Conservation (phyloP, 352 stramenopile genomes). For the Globisporangium recalcitrans region DNA sequence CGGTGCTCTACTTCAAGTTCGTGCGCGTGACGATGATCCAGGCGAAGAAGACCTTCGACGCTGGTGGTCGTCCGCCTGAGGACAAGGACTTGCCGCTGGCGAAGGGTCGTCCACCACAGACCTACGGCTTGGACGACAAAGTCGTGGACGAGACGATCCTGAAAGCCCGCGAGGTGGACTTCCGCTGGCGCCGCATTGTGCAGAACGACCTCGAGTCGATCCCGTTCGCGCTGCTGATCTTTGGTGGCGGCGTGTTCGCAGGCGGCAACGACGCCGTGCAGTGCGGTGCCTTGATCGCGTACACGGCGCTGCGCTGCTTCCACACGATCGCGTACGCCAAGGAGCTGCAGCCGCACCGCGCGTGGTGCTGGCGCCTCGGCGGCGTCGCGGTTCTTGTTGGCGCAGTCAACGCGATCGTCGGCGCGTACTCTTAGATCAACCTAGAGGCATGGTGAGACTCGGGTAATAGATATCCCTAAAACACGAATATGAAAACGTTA, state of each 20-base stretch:
- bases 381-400: not conserved
- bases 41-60: constrained; percentile 49
- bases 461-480: not conserved
- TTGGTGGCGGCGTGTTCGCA: constrained; percentile 25
- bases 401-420: not conserved
- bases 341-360: constrained; percentile 32
- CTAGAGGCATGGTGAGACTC: too few species aligned
- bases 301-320: constrained; percentile 32
- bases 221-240: constrained; percentile 31
- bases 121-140: constrained; percentile 20
- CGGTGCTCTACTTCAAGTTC: constrained; percentile 73
- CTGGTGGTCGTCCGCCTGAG: constrained; percentile 42
- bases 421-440: not conserved
- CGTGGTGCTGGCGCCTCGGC: constrained; percentile 5
- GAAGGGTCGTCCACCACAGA: constrained; percentile 30
- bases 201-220: constrained; percentile 46
- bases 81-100: constrained; percentile 38
- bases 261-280: constrained; percentile 25
- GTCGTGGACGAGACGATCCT: constrained; percentile 20
- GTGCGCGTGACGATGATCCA: constrained; percentile 46
- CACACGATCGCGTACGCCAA: constrained; percentile 45
- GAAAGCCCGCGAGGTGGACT: constrained; percentile 22
- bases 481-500: not conserved
- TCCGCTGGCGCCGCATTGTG: constrained; percentile 41
- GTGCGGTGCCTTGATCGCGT: constrained; percentile 21